Base-by-base conservation (phyloP, 129 eudicot genomes). In the Flaveria sonorensis region DNA sequence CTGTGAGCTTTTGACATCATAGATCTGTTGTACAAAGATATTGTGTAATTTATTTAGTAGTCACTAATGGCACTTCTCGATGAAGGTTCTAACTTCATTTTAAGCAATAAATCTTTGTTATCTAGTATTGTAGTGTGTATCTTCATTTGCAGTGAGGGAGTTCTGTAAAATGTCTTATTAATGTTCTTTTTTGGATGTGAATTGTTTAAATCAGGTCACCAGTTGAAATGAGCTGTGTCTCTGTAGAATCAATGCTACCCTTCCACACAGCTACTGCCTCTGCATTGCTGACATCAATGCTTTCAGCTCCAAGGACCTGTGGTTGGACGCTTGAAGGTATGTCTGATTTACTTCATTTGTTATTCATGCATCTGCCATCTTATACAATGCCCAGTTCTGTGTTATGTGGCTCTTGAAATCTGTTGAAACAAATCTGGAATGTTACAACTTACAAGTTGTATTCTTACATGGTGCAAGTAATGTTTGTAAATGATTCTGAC, bases 211-310 rank as follows among this genome's bases (percentile, higher is more conserved):
- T 3, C 75, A 92, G 98, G 88, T 88, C 92, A 14, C 96, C 97
- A 2, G 97, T 88, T 48, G 98, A 90, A 78, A 57, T 88, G 96
- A 85, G 95, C 46, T 64, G 85, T 73, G 84, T 80, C n/a, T 75
- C 81, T 39, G 79, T 84, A 30, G 85, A 87, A 52, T 85, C 98
- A 20, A 75, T 90, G 93, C 81, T 83, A 42, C 97, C 98, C 0
- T 90, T 79, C 73, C 96, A 93, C 85, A 87, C 92, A 26, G 97
- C 97, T 14, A 93, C 97, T 42, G 96, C 98, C 23, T 90, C 96
- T 21, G 98, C 98, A 8, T 82, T 93, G 87, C 92, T 93, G 42
- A 93, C 83, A 76, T 93, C 98, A 1, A 93, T 90, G 98, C 91
- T 90, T 42, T 88, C 97, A 1, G 39, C 83, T 21, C 87, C 97